phyloP scores from a whole-genome alignment of 2,329 filamentous ascomycete species.

The Myriosclerotinia scirpicola region DNA sequence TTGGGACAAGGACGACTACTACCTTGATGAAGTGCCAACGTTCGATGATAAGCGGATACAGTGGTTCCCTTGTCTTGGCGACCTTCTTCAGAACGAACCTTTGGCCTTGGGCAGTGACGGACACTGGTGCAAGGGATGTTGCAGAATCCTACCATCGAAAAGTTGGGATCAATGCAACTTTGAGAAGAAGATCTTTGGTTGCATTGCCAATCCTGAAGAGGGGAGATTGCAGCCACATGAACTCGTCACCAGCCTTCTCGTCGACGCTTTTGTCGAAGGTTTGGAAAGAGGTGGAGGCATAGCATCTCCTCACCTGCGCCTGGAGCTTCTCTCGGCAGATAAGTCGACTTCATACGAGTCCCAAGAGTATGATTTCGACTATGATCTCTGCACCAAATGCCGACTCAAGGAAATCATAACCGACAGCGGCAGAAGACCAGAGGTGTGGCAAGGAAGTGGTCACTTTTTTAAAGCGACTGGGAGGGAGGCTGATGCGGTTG shows the following conservation, averaged over 20 bases:
- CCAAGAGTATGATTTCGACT: neutral
- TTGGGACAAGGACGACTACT: neutral
- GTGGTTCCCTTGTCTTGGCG: neutral
- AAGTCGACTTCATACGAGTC: neutral
- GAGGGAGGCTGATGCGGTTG: neutral
- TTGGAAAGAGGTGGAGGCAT: neutral
- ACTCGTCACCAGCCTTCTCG: neutral
- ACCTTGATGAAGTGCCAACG: neutral
- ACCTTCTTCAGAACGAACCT: neutral
- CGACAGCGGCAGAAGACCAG: constrained; percentile 4
- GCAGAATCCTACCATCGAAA: neutral
- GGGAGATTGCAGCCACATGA: neutral
- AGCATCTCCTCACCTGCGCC: neutral
- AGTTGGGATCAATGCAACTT: constrained; percentile 1
- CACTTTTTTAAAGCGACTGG: neutral
- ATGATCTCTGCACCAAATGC: constrained; percentile 4
- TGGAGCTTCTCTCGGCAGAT: neutral
- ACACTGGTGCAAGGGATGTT: neutral
- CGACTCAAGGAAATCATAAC: constrained; percentile 2
- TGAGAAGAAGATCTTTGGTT: constrained; percentile 1
- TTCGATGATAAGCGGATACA: neutral
- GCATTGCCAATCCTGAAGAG: neutral
- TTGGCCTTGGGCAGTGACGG: neutral
- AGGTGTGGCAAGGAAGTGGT: neutral
- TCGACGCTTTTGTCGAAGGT: neutral